Evolutionary conservation across 23 red algal genomes (phyloP), one percentile per base, ranked within the genome.

Genomic region (Gracilaria vermiculophylla): DNA sequence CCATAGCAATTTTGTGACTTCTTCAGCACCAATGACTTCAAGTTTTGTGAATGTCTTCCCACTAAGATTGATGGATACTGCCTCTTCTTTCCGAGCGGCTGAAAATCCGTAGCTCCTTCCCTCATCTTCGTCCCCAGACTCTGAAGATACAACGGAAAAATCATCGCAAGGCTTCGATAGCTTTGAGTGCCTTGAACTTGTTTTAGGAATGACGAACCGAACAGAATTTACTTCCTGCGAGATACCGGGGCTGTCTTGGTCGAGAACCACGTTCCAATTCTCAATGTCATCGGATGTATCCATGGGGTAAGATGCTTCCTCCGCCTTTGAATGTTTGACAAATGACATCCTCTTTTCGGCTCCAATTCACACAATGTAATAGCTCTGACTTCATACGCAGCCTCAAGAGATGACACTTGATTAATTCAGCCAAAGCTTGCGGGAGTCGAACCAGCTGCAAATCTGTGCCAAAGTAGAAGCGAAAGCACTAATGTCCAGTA

Each of bases 11-110:
- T 80, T 62, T 20, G 53, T 70, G 24, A 94, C 69, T 42, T 81
- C 80, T 42, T 81, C 69, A 13, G 82, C 91, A 47, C 47, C 52
- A 77, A 94, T 87, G 16, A 83, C 69, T 75, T 94, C 91, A 0
- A 94, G 51, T 71, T 86, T 85, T 40, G 78, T 83, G 53, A 71
- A 94, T 24, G 48, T 62, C 70, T 58, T 81, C 2, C 62, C 77
- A 35, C 73, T 82, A 53, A 92, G 47, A 62, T 82, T 62, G 37
- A 92, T 81, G 34, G 88, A 92, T 24, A 83, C 78, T 21, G 88
- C 88, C 16, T 72, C 78, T 25, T 83, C 77, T 54, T 92, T 82
- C 24, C 11, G 58, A 29, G 81, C 58, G 37, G 39, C 44, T 37
- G 62, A 85, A 55, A 71, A 53, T 12, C 42, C 61, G 20, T 43